These are phyloP conservation scores for Apophysomyces variabilis DNA, from an alignment of 371 early-diverging fungal genomes.

Conservation along the genomic window DNA sequence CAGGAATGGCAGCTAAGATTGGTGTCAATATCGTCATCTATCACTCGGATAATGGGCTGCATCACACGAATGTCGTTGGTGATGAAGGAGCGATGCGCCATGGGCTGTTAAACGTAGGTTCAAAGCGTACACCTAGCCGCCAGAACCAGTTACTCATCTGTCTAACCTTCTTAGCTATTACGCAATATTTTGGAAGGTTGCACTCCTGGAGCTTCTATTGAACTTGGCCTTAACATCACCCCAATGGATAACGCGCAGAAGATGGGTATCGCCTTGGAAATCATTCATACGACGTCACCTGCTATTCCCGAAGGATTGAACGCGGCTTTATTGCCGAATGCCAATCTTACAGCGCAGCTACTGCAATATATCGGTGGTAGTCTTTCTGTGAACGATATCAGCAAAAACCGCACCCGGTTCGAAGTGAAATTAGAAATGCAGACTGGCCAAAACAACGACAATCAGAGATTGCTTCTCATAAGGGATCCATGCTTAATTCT, in stretches of 20 bases:
- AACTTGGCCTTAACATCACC: conserved; percentile 56
- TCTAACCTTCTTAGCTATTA: conserved; percentile 46
- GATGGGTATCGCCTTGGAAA: conserved; percentile 46
- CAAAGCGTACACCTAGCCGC: neutral
- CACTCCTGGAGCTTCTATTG: conserved; percentile 60
- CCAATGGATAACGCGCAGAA: neutral
- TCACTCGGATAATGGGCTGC: conserved; percentile 58
- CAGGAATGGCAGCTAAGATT: conserved; percentile 61
- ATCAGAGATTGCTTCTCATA: conserved; percentile 17
- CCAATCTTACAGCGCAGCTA: conserved; percentile 57
- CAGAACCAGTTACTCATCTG: neutral
- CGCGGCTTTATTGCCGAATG: conserved; percentile 43
- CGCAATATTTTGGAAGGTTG: conserved; percentile 61
- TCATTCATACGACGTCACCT: conserved; percentile 52
- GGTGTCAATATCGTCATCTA: conserved; percentile 67
- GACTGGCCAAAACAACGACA: conserved; percentile 29
- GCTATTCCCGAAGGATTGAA: conserved; percentile 31
- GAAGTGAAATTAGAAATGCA: conserved; percentile 44
- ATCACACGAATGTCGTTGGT: conserved; percentile 60
- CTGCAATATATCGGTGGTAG: conserved; percentile 53
- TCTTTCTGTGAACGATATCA: conserved; percentile 44
- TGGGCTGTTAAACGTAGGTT: conserved; percentile 59
- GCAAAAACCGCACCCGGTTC: conserved; percentile 41
- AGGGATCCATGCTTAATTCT: conserved; percentile 18
- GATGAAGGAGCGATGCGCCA: conserved; percentile 64